Evolutionary conservation across 495 filamentous ascomycete genomes (phyloP).

Genomic region (Neurospora discreta): DNA sequence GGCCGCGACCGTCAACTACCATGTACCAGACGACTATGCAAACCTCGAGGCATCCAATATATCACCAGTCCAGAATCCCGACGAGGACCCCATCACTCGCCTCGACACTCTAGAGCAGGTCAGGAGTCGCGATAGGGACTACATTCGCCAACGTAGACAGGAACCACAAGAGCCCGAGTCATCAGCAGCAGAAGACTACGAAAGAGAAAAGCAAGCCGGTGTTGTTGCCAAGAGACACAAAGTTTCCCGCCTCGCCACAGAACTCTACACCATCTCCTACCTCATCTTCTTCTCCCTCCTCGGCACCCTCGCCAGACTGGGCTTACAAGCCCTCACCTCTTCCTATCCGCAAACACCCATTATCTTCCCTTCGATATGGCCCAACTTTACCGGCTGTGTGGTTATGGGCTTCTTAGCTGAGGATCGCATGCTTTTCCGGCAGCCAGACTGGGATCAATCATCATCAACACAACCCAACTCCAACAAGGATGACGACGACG

Average conservation of each 20-base stretch:
- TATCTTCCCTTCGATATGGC: slow-evolving; percentile 69
- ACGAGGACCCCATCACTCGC: slow-evolving; percentile 21
- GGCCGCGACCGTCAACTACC: slow-evolving; percentile 18
- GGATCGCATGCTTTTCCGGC: slow-evolving; percentile 65
- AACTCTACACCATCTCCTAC: slow-evolving; percentile 69
- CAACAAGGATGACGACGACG: slow-evolving; percentile 18
- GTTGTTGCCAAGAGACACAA: background rate
- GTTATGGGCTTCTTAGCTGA: slow-evolving; percentile 77
- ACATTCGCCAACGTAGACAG: slow-evolving; percentile 3
- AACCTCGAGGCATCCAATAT: slow-evolving; percentile 37
- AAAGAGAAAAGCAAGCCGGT: background rate
- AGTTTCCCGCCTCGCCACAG: slow-evolving; percentile 48
- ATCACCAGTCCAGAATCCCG: slow-evolving; percentile 34
- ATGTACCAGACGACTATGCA: slow-evolving; percentile 36
- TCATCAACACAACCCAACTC: slow-evolving; percentile 11
- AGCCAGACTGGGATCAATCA: slow-evolving; percentile 47
- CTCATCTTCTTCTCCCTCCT: slow-evolving; percentile 79
- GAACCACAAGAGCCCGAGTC: slow-evolving; percentile 1
- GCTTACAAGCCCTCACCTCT: slow-evolving; percentile 67
- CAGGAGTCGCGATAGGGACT: slow-evolving; percentile 16
- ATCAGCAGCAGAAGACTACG: slow-evolving; percentile 5
- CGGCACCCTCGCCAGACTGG: slow-evolving; percentile 76
- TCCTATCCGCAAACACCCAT: slow-evolving; percentile 73
- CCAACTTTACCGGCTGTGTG: slow-evolving; percentile 76
- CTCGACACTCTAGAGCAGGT: slow-evolving; percentile 20